phyloP scores from a whole-genome alignment of 2,329 filamentous ascomycete species.

The Cladosporium sp. region DNA sequence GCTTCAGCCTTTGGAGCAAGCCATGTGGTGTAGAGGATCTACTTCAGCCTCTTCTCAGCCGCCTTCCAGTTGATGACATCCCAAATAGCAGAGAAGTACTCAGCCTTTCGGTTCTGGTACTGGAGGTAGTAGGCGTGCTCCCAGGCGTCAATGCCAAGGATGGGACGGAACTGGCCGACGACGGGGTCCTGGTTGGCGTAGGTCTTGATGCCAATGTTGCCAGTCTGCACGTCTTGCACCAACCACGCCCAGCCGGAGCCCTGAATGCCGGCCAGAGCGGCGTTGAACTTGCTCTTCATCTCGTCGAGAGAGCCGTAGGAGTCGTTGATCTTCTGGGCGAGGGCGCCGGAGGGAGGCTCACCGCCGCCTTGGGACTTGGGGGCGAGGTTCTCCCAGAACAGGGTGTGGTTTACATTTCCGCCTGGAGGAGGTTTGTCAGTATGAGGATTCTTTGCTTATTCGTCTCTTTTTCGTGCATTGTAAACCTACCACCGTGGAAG shows the following conservation, averaged over 20 bases:
- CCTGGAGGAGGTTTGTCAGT: slow-evolving; percentile 28
- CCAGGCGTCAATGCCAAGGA: slow-evolving; percentile 91
- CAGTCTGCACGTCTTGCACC: slow-evolving; percentile 61
- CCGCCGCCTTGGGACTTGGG: slow-evolving; percentile 65
- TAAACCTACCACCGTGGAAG: slow-evolving; percentile 56
- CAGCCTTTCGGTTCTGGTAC: slow-evolving; percentile 94
- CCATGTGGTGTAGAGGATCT: too few relatives aligned
- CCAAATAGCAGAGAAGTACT: slow-evolving; percentile 93
- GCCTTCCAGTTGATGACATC: slow-evolving; percentile 95
- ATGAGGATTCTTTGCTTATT: too few relatives aligned
- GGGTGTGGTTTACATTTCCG: slow-evolving; percentile 63
- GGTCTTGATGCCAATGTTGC: slow-evolving; percentile 67
- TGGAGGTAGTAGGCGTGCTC: slow-evolving; percentile 95
- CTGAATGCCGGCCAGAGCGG: slow-evolving; percentile 61
- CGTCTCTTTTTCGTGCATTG: neutral
- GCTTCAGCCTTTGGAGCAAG: too few relatives aligned
- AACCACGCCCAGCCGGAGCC: slow-evolving; percentile 76
- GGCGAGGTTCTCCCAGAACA: slow-evolving; percentile 68
- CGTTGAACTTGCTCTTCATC: slow-evolving; percentile 61
- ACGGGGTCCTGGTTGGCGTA: slow-evolving; percentile 89
- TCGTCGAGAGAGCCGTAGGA: slow-evolving; percentile 56
- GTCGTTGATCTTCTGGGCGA: slow-evolving; percentile 55
- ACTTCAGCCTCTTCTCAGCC: slow-evolving; percentile 46
- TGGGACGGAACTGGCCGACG: slow-evolving; percentile 72
- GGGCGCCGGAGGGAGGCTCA: slow-evolving; percentile 56